Percentiles rank a stretch among this genome's conserved stretches.
phyloP scores from a whole-genome alignment of 495 filamentous ascomycete species.

The Aspergillus avenaceus region DNA sequence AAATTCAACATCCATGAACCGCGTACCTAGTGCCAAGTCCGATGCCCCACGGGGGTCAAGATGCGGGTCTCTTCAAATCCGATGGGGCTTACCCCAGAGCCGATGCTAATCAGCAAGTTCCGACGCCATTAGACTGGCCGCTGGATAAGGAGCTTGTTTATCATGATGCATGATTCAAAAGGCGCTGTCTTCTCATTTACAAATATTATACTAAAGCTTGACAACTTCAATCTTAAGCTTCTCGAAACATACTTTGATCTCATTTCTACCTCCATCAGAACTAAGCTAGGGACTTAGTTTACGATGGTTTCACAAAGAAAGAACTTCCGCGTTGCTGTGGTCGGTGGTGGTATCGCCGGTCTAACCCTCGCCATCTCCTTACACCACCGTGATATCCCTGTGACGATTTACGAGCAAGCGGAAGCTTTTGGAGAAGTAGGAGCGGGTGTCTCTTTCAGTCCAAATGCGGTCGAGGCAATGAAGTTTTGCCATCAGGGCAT shows the following conservation, averaged over 20 bases:
- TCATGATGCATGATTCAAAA: background rate
- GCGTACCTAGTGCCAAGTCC: background rate
- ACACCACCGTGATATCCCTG: conserved; percentile 28
- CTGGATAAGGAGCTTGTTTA: background rate
- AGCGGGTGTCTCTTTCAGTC: conserved; percentile 57
- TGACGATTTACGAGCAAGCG: conserved; percentile 53
- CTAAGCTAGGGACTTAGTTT: too few species aligned
- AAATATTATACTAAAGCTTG: too few species aligned
- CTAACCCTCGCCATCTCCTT: conserved; percentile 32
- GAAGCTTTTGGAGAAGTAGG: conserved; percentile 51
- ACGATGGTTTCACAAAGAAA: conserved; percentile 10
- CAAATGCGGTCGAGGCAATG: conserved; percentile 58
- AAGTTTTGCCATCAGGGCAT: conserved; percentile 45
- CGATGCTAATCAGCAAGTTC: conserved; percentile 9
- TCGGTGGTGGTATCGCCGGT: conserved; percentile 37
- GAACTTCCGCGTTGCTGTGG: conserved; percentile 32
- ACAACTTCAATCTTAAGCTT: too few species aligned
- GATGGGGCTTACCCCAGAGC: conserved; percentile 16
- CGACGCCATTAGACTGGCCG: conserved; percentile 8
- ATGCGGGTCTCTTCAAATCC: conserved; percentile 5
- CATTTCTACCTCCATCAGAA: too few species aligned
- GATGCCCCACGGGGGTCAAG: conserved; percentile 5
- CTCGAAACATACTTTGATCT: too few species aligned
- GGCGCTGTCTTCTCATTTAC: background rate
- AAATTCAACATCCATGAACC: background rate